Evolutionary conservation across 257 asterid genomes (phyloP).

Genomic region (Solanum virginianum): DNA sequence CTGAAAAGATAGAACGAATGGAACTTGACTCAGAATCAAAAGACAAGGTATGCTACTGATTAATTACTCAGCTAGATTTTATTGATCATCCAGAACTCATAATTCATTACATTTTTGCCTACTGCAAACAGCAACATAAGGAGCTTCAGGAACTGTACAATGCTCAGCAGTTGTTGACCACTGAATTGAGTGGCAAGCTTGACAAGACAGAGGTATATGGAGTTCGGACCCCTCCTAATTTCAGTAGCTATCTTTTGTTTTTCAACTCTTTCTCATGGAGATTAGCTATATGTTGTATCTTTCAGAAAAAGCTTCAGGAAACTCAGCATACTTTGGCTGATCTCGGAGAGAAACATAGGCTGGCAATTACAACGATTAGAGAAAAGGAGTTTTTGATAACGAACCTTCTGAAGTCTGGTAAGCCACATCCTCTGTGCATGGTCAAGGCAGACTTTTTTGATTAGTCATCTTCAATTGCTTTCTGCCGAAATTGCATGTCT

Average conservation of each 20-base stretch:
- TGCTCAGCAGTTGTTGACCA: slow-evolving; percentile 71
- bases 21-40: slow-evolving; percentile 81
- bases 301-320: slow-evolving; percentile 82
- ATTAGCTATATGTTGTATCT: slow-evolving; percentile 14
- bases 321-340: slow-evolving; percentile 78
- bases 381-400: slow-evolving; percentile 89
- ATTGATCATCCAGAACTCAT: neutral
- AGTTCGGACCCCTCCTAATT: neutral
- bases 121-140: slow-evolving; percentile 53
- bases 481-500: neutral
- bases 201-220: slow-evolving; percentile 62
- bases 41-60: slow-evolving; percentile 58
- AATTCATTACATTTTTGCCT: neutral
- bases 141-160: slow-evolving; percentile 79
- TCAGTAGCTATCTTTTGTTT: neutral
- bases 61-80: neutral
- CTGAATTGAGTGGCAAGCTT: slow-evolving; percentile 66
- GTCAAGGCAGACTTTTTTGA: neutral
- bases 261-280: slow-evolving; percentile 2
- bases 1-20: slow-evolving; percentile 91
- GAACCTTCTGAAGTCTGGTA: slow-evolving; percentile 92
- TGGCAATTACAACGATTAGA: slow-evolving; percentile 82
- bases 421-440: slow-evolving; percentile 3
- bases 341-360: slow-evolving; percentile 84
- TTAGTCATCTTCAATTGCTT: neutral